phyloP scores from a whole-genome alignment of 108 stramenopile species.

The Cyclotella sp. region DNA sequence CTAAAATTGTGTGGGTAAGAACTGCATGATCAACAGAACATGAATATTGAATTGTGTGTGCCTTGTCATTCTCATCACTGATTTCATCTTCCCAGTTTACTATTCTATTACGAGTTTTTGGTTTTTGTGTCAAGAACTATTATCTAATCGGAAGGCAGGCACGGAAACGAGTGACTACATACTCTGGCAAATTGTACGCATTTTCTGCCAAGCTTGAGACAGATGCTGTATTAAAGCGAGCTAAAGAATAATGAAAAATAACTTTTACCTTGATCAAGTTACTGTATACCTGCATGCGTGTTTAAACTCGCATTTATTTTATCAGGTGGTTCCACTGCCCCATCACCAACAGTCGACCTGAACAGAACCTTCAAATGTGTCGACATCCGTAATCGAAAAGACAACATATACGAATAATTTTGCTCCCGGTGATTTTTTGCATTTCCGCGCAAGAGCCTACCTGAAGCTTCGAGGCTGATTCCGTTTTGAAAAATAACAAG shows the following conservation, averaged over 20 bases:
- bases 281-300: too few species aligned
- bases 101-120: conserved; percentile 76
- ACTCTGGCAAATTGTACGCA: conserved; percentile 85
- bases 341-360: too few species aligned
- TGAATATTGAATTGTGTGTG: background rate
- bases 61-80: background rate
- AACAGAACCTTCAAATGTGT: too few species aligned
- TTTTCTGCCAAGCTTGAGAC: conserved; percentile 85
- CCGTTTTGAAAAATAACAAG: too few species aligned
- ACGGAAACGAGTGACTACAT: conserved; percentile 82
- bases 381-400: too few species aligned
- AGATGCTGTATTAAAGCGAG: conserved; percentile 70
- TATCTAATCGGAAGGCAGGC: conserved; percentile 87
- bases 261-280: too few species aligned
- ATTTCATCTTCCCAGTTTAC: conserved; percentile 27
- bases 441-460: too few species aligned
- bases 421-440: too few species aligned
- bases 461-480: too few species aligned
- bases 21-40: background rate
- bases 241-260: conserved; percentile 26
- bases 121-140: conserved; percentile 90
- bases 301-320: too few species aligned
- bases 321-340: too few species aligned
- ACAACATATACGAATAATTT: too few species aligned
- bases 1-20: conserved; percentile 79